These are phyloP conservation scores for Nematocida major DNA, from an alignment of 371 early-diverging fungal genomes.

Conservation along the genomic window DNA sequence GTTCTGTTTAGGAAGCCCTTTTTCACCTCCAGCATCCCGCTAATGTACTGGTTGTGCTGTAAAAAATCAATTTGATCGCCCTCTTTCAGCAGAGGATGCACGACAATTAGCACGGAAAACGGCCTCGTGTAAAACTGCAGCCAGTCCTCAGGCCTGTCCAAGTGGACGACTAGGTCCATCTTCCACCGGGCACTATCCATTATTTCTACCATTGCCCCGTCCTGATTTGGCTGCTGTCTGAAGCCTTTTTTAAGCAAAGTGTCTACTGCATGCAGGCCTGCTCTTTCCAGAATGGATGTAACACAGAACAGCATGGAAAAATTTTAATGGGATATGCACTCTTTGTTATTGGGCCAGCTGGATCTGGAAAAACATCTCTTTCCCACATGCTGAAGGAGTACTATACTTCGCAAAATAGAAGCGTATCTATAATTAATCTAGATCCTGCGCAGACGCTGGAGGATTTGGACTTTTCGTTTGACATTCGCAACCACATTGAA, in stretches of 20 bases:
- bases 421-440: slow-evolving; percentile 27
- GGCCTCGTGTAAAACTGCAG: slow-evolving; percentile 2
- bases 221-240: neutral
- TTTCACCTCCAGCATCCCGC: neutral
- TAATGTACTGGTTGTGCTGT: neutral
- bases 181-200: slow-evolving; percentile 12
- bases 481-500: slow-evolving; percentile 46
- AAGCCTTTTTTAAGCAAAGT: neutral
- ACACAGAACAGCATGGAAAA: slow-evolving; percentile 48
- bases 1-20: neutral
- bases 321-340: slow-evolving; percentile 49
- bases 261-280: neutral
- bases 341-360: slow-evolving; percentile 53
- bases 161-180: neutral
- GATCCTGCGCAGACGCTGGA: slow-evolving; percentile 45
- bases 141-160: slow-evolving; percentile 6
- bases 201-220: neutral
- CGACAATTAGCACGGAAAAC: neutral
- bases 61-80: neutral
- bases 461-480: slow-evolving; percentile 25
- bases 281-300: neutral
- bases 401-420: slow-evolving; percentile 24
- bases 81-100: neutral
- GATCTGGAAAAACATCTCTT: slow-evolving; percentile 49
- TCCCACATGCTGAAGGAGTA: slow-evolving; percentile 23